A percentile compares a stretch with the other conserved stretches of the same genome.
Conservation (phyloP, 148 eudicot genomes). For the Linanthus parryae region DNA sequence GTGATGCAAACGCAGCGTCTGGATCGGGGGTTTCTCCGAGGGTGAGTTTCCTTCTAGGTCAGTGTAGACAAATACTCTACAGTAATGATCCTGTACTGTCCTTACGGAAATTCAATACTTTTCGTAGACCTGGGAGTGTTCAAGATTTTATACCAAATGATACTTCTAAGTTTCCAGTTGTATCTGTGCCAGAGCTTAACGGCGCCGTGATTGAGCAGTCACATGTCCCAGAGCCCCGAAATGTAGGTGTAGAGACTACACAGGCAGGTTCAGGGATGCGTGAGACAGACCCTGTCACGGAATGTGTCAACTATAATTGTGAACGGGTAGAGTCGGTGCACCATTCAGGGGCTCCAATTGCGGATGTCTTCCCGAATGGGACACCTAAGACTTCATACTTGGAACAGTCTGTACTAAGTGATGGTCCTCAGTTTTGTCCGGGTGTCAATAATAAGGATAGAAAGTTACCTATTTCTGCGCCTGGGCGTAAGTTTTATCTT, state of each 20-base stretch:
- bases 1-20: constrained; percentile 23
- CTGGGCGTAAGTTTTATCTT: constrained; percentile 67
- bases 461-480: constrained; percentile 34
- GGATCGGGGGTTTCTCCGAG: constrained; percentile 23
- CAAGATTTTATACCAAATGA: constrained; percentile 12
- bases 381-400: constrained; percentile 1
- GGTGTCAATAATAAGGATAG: constrained; percentile 16
- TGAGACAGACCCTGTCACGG: neutral
- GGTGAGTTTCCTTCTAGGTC: constrained; percentile 35
- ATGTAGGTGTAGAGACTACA: constrained; percentile 11
- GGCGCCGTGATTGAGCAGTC: no score
- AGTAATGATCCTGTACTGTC: constrained; percentile 53
- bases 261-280: constrained; percentile 16
- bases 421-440: constrained; percentile 6
- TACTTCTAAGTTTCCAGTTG: constrained; percentile 2
- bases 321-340: constrained; percentile 6
- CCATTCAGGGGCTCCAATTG: constrained; percentile 8
- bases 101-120: constrained; percentile 27
- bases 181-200: constrained; percentile 12
- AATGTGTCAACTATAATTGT: constrained; percentile 5
- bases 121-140: constrained; percentile 4
- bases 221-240: no score
- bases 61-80: constrained; percentile 46
- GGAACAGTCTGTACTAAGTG: constrained; percentile 13
- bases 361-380: constrained; percentile 6